Evolutionary conservation across 1,139 yeast genomes (phyloP), one percentile per base, ranked within the genome.

Genomic region (Chernovozyma sophiae-reginae): DNA sequence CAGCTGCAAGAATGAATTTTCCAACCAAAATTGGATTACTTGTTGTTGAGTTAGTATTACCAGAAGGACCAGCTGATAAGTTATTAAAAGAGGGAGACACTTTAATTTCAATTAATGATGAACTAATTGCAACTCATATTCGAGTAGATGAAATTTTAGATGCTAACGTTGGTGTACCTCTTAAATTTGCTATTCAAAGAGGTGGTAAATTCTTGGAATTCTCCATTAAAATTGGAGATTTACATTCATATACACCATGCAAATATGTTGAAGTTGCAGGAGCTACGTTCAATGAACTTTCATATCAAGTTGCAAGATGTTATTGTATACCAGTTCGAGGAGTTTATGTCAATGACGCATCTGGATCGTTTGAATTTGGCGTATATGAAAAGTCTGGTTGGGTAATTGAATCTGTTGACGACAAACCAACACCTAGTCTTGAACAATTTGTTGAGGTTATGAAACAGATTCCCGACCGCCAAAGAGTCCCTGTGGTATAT

Each of bases 81-180:
- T 59, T 71, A 26, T 73, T 90, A 22, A 77, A 81, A 51, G 96
- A 87, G 64, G 97, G 97, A 40, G 97, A 90, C 55, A 79, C 85
- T 29, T 66, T 90, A 41, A 72, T 90, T 16, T 77, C 94, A 3
- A 76, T 89, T 26, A 80, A 87, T 50, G 87, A 76, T 22, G 68
- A 68, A 38, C 66, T 73, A 14, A 78, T 89, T 30, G 70, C 86
- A 3, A 76, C 86, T 7, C 87, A 87, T 51, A 75, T 86, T 30
- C 78, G 79, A 38, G 86, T 87, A n/a, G 97, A 90, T 54, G 89
- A 83, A 41, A 81, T 89, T 25, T 67, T 89, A 39, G 97, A 90
- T 58, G 72, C 71, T 3, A 74, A 72, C 40, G 83, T 90, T 20
- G 94, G 82, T 12, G 51, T 78, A 7, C 65, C 62, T 17, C 64